These are phyloP conservation scores for Cladochytrium replicatum DNA, from an alignment of 192 early-diverging fungal species.

Conservation along the genomic window DNA sequence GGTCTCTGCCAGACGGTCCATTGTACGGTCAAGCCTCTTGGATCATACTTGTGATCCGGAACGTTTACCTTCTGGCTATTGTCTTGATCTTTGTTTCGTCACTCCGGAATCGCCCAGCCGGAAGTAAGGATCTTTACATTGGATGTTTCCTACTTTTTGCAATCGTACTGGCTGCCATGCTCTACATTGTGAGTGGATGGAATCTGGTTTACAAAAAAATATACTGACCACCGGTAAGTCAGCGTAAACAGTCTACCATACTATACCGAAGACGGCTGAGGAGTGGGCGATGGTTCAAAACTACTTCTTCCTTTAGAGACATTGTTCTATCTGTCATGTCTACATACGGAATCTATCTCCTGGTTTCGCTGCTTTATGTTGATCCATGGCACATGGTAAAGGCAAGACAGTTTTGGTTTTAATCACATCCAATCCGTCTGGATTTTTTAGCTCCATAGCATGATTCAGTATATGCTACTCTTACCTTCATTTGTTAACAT, in stretches of 20 bases:
- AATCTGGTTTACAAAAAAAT: constrained; percentile 11
- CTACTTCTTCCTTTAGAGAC: constrained; percentile 16
- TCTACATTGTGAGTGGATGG: constrained; percentile 29
- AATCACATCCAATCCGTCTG: not conserved
- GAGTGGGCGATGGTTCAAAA: constrained; percentile 4
- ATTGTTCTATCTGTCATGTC: constrained; percentile 28
- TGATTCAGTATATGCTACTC: constrained; percentile 36
- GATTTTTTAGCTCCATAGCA: not conserved
- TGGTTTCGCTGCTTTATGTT: constrained; percentile 28
- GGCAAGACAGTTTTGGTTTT: not conserved
- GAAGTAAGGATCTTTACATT: constrained; percentile 29
- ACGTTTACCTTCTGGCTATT: constrained; percentile 35
- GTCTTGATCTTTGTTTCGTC: constrained; percentile 36
- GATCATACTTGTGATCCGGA: constrained; percentile 22
- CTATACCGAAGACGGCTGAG: constrained; percentile 9
- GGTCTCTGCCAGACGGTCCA: constrained; percentile 37
- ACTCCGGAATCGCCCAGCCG: constrained; percentile 44
- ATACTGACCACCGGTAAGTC: not conserved
- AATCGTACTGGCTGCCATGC: constrained; percentile 29
- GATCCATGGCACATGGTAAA: constrained; percentile 51
- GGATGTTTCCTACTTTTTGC: constrained; percentile 35
- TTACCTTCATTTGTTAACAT: constrained; percentile 40
- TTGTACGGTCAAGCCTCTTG: constrained; percentile 31
- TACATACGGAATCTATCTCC: constrained; percentile 46
- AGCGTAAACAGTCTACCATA: constrained; percentile 19